A percentile compares a stretch with the other conserved stretches of the same genome.
These are phyloP conservation scores for Neurospora africana DNA, from an alignment of 495 filamentous ascomycete species.

Conservation along the genomic window DNA sequence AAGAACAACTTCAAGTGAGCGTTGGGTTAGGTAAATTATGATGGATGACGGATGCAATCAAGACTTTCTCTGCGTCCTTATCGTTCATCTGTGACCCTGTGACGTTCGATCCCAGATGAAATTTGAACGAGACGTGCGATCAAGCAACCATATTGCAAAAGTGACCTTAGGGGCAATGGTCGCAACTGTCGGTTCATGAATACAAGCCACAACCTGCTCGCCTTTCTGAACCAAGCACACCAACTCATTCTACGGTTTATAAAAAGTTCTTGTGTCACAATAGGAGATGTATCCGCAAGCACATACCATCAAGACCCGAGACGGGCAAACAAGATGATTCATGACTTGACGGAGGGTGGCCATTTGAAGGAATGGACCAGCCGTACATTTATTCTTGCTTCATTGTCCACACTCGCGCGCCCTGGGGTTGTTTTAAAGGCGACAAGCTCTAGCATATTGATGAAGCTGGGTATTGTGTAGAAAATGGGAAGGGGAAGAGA, in stretches of 20 bases:
- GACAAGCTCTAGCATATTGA: constrained; percentile 43
- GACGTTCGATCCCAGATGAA: neutral
- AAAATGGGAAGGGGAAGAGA: neutral
- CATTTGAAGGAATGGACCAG: constrained; percentile 4
- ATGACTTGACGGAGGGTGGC: constrained; percentile 15
- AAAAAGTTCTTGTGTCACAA: neutral
- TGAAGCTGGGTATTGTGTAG: constrained; percentile 23
- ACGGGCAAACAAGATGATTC: constrained; percentile 9
- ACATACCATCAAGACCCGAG: constrained; percentile 10
- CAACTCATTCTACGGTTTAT: neutral
- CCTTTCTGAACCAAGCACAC: neutral
- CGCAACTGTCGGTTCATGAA: too few relatives aligned
- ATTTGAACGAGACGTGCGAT: neutral
- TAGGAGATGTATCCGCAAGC: neutral
- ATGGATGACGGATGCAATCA: neutral
- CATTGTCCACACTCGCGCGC: constrained; percentile 45
- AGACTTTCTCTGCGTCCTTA: neutral
- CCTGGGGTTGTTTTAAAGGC: constrained; percentile 28
- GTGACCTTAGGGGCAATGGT: too few relatives aligned
- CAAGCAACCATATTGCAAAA: neutral
- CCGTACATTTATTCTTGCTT: constrained; percentile 32
- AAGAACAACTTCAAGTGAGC: constrained; percentile 77
- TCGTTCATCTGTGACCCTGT: neutral
- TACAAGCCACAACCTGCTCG: neutral
- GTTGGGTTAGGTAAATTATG: neutral